Evolutionary conservation across 1,139 yeast genomes (phyloP).

Genomic region (Taphrina deformans): DNA sequence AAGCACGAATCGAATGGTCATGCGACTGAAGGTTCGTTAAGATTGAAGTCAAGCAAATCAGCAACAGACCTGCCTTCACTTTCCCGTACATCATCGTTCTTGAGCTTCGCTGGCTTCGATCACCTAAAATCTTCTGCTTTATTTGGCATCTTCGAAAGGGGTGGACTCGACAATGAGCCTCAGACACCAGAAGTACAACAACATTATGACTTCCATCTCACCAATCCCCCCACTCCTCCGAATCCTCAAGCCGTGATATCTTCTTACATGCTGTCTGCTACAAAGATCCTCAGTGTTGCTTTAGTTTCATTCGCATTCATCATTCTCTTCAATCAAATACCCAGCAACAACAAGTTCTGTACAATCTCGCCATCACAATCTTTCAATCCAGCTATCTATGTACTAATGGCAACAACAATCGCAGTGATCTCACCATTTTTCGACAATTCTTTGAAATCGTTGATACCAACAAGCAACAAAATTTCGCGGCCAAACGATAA

Average conservation of each 20-base stretch:
- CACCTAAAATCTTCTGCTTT: conserved; percentile 10
- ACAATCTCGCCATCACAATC: conserved; percentile 3
- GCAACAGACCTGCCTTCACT: conserved; percentile 6
- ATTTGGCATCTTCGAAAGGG: conserved; percentile 30
- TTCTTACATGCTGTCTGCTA: too few relatives aligned
- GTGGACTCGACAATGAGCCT: conserved; percentile 23
- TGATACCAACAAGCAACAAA: background rate
- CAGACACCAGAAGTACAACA: conserved; percentile 10
- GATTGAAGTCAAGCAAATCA: conserved; percentile 11
- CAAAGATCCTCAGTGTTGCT: background rate
- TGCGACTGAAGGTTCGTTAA: background rate
- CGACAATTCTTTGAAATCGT: background rate
- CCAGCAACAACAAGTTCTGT: conserved; percentile 15
- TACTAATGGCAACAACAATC: conserved; percentile 1
- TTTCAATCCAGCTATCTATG: background rate
- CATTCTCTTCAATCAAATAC: conserved; percentile 20
- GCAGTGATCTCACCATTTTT: conserved; percentile 8
- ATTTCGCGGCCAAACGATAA: background rate
- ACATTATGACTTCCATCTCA: conserved; percentile 10
- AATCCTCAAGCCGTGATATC: background rate
- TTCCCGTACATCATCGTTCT: conserved; percentile 23
- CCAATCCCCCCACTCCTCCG: background rate
- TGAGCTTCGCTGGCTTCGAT: conserved; percentile 19
- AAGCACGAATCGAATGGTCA: background rate
- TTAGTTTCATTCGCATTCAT: conserved; percentile 19